Evolutionary conservation across 495 filamentous ascomycete species (phyloP), one percentile per base, ranked within the genome.

Genomic region (Hypoxylon rickii): DNA sequence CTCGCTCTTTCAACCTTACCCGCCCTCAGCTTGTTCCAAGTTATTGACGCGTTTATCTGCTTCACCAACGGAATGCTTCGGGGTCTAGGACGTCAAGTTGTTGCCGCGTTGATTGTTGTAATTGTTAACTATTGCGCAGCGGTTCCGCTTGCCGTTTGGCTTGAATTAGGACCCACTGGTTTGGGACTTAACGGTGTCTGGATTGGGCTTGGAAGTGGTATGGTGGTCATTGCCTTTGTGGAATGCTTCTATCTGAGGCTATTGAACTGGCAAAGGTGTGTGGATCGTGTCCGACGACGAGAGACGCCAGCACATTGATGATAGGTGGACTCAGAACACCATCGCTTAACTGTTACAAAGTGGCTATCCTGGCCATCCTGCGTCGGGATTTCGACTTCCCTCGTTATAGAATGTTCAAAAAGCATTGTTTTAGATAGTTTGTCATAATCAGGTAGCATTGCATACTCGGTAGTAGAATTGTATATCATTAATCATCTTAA

Each of bases 31-130:
- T 54, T 37, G 17, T 67, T 65, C 50, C 67, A 70, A 29, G 45
- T 78, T 32, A 65, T 70, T 22, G 66, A 70, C 40, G 43, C 67
- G 7, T 51, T 70, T 50, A 67, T 63, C 39, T 63, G 61, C 36
- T 66, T 13, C 66, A 89, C 83, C 53, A 89, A 89, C 51, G 89
- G 89, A 21, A 75, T 90, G 38, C 73, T 92, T 16, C 79, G 89
- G 17, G 89, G 89, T 10, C 74, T 71, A 1, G 70, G 88, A 1
- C 76, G 85, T 41, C 89, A 92, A 58, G 83, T 86, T 37, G 73
- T 92, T 15, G 89, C 88, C 2, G 87, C 88, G 3, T 90, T 86
- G 63, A 80, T 90, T 13, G 85, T 84, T 45, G 65, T 90, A 0
- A 79, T 84, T 44, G 83, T 83, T 34, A 91, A 91, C 68, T 92